These are phyloP conservation scores for Aspergillus floridensis DNA, from an alignment of 2,329 filamentous ascomycete genomes.

Conservation along the genomic window DNA sequence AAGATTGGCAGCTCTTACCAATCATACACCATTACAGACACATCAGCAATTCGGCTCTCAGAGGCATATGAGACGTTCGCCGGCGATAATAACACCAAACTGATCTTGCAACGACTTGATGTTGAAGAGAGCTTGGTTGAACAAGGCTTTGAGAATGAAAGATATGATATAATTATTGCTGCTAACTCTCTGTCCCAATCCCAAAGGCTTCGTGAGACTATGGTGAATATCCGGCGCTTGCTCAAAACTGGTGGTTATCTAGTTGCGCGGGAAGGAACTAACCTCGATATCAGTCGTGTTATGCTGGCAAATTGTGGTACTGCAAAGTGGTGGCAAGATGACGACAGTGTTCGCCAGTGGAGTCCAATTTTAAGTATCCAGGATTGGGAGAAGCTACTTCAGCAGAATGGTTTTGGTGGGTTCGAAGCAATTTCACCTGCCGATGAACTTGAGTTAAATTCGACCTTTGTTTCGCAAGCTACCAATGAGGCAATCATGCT, in stretches of 20 bases:
- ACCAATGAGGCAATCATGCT: background rate
- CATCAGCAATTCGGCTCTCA: slow-evolving; percentile 29
- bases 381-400: slow-evolving; percentile 1
- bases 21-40: slow-evolving; percentile 20
- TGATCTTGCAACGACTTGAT: slow-evolving; percentile 25
- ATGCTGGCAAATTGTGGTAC: background rate
- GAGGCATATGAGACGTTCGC: slow-evolving; percentile 24
- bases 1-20: background rate
- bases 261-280: background rate
- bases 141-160: slow-evolving; percentile 23
- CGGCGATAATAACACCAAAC: slow-evolving; percentile 13
- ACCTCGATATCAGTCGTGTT: background rate
- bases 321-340: background rate
- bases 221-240: slow-evolving; percentile 22
- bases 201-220: slow-evolving; percentile 16
- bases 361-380: background rate
- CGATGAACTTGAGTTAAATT: background rate
- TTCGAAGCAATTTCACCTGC: background rate
- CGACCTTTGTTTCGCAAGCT: slow-evolving; percentile 5
- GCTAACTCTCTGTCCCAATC: slow-evolving; percentile 30
- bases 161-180: slow-evolving; percentile 32
- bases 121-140: slow-evolving; percentile 18
- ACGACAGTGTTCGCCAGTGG: background rate
- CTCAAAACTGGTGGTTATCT: slow-evolving; percentile 40
- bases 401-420: background rate